Percentiles rank a stretch among this genome's conserved stretches.
These are phyloP conservation scores for Rhodomyrtus tomentosa DNA, from an alignment of 345 rosid species.

Conservation along the genomic window DNA sequence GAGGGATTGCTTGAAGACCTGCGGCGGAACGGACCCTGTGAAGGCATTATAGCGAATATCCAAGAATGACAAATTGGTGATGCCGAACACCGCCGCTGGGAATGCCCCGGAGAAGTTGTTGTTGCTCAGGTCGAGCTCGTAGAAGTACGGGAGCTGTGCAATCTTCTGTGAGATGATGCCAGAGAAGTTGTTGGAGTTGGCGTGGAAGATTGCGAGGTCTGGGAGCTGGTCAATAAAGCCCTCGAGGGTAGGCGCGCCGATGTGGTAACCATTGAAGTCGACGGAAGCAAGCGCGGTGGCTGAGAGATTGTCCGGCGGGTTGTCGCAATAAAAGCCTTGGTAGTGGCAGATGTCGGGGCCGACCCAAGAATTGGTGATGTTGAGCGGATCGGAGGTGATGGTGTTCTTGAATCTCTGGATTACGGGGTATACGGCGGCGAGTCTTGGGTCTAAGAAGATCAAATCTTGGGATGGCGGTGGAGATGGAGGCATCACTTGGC, in stretches of 20 bases:
- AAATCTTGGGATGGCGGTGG: conserved; percentile 1
- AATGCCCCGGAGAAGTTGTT: conserved; percentile 54
- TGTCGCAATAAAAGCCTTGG: conserved; percentile 26
- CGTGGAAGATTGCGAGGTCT: conserved; percentile 41
- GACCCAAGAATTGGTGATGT: conserved; percentile 6
- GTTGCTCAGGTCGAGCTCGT: conserved; percentile 49
- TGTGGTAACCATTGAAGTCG: conserved; percentile 27
- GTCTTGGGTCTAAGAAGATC: not conserved
- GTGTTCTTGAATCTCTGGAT: conserved; percentile 12
- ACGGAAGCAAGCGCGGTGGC: conserved; percentile 15
- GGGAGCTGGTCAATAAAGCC: conserved; percentile 14
- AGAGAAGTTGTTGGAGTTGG: conserved; percentile 34
- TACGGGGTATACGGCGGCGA: not conserved
- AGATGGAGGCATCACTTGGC: not conserved
- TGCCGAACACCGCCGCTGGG: conserved; percentile 12
- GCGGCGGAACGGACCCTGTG: conserved; percentile 23
- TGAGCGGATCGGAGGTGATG: not conserved
- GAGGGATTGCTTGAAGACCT: conserved; percentile 16
- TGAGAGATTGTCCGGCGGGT: conserved; percentile 1
- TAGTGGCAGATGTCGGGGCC: conserved; percentile 18
- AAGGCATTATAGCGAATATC: conserved; percentile 35
- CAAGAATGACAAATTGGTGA: conserved; percentile 11
- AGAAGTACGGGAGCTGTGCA: not conserved
- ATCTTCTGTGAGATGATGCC: not conserved
- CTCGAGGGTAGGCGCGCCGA: conserved; percentile 6